These are phyloP conservation scores for Rhodotorula sp. DNA, from an alignment of 1,284 basidiomycete species.

Conservation along the genomic window DNA sequence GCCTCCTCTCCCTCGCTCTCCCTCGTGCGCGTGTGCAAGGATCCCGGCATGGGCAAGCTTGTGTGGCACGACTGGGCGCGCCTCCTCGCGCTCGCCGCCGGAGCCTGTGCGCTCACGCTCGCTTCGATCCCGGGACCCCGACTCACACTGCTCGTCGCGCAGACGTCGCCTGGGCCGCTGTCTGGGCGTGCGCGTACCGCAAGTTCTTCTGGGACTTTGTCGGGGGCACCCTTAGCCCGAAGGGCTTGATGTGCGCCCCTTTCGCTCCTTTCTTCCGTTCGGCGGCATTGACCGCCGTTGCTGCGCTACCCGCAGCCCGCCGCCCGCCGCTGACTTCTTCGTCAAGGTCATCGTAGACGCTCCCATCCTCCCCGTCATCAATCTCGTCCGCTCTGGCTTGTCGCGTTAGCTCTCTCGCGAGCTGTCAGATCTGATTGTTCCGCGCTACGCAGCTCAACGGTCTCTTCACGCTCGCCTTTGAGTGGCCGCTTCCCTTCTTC, in stretches of 20 bases:
- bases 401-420: not conserved
- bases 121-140: not conserved
- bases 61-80: constrained; percentile 79
- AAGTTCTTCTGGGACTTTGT: constrained; percentile 82
- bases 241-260: constrained; percentile 71
- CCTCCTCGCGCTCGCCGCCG: constrained; percentile 68
- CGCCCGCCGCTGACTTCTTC: constrained; percentile 64
- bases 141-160: not conserved
- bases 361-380: constrained; percentile 68
- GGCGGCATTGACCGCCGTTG: not conserved
- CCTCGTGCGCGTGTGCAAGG: not conserved
- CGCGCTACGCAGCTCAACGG: constrained; percentile 54
- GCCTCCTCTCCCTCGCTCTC: not conserved
- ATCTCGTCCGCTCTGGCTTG: constrained; percentile 52
- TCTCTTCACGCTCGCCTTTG: constrained; percentile 63
- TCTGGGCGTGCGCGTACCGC: constrained; percentile 75
- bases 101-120: constrained; percentile 63
- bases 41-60: constrained; percentile 67
- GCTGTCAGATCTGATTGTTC: not conserved
- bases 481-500: constrained; percentile 50
- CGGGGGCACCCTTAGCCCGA: constrained; percentile 56
- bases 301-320: constrained; percentile 57
- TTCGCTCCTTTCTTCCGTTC: too few relatives aligned
- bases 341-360: constrained; percentile 69
- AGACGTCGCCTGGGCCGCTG: constrained; percentile 76